Evolutionary conservation across 441 rosid species (phyloP), one percentile per base, ranked within the genome.

Genomic region (Erodium texanum): DNA sequence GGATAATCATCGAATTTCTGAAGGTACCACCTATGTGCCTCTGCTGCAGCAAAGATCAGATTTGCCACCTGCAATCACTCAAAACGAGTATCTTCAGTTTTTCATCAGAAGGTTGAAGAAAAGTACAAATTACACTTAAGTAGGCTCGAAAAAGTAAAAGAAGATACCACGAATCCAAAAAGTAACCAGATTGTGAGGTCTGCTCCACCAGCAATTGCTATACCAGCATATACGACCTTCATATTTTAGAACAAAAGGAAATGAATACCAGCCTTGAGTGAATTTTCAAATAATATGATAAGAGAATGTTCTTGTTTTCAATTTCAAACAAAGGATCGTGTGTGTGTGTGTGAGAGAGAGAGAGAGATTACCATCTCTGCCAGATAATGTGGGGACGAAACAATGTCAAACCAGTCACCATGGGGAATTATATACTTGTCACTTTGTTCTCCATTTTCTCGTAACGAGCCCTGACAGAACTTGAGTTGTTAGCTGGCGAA

Each of bases 371-470:
- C 97, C 36, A 92, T 88, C 79, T 90, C 97, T 7, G 98, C 93
- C 71, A 89, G 76, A 75, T 82, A 90, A 79, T 87, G 92, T 0
- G 98, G 97, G 36, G 79, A 76, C 29, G 97, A 92, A 56, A 90
- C 90, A 19, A 85, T 67, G 70, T 81, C 84, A 69, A 92, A 88
- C 98, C 98, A 88, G 81, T 90, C 86, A 58, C 92, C 98, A 27
- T 38, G 75, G 4, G 93, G 97, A 27, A 88, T 73, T 54, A 78
- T 78, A 41, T 92, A 92, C 15, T 77, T 83, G 2, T 74, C 69
- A 0, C 19, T 72, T 67, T 79, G 81, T 62, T 76, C 81, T 10
- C 74, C 72, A 20, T 18, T 45, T 68, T 75, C 71, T 50, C 88
- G 73, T 5, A 88, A 69, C 0, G 85, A 80, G 65, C 92, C 97